Evolutionary conservation across 2,329 filamentous ascomycete genomes (phyloP).

Genomic region (Aspergillus fumigatus): DNA sequence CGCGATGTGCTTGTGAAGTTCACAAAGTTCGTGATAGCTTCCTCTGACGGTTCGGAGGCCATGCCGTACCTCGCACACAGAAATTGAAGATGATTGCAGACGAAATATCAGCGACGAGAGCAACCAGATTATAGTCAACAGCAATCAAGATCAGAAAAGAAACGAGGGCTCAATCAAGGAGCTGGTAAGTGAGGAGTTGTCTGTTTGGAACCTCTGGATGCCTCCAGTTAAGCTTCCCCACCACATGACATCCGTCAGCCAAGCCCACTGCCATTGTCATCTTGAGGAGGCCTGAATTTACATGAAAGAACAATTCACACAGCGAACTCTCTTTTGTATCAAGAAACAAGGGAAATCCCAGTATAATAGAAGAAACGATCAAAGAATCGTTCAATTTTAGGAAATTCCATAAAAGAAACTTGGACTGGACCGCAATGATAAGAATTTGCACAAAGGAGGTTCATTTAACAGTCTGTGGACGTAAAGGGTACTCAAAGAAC

Average conservation of each 20-base stretch:
- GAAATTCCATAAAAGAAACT: neutral
- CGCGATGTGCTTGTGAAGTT: slow-evolving; percentile 38
- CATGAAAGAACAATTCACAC: neutral
- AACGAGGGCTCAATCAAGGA: neutral
- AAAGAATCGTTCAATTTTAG: neutral
- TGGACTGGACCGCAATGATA: neutral
- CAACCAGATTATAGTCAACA: neutral
- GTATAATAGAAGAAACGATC: neutral
- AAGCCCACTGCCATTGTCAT: slow-evolving; percentile 1
- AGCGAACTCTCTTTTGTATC: neutral
- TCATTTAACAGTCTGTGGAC: neutral
- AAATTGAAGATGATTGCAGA: neutral
- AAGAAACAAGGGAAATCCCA: neutral
- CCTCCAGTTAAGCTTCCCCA: slow-evolving; percentile 12
- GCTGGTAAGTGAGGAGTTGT: neutral
- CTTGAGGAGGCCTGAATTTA: neutral
- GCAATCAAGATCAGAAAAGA: neutral
- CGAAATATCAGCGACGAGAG: neutral
- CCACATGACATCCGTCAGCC: slow-evolving; percentile 18
- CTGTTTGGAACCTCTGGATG: neutral
- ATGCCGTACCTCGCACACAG: slow-evolving; percentile 17
- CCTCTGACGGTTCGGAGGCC: slow-evolving; percentile 37
- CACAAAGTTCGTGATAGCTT: slow-evolving; percentile 38
- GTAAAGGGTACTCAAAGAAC: neutral
- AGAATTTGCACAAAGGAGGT: neutral